Evolutionary conservation across 2,329 filamentous ascomycete genomes (phyloP).

Genomic region (Paracamarosporium sp.): DNA sequence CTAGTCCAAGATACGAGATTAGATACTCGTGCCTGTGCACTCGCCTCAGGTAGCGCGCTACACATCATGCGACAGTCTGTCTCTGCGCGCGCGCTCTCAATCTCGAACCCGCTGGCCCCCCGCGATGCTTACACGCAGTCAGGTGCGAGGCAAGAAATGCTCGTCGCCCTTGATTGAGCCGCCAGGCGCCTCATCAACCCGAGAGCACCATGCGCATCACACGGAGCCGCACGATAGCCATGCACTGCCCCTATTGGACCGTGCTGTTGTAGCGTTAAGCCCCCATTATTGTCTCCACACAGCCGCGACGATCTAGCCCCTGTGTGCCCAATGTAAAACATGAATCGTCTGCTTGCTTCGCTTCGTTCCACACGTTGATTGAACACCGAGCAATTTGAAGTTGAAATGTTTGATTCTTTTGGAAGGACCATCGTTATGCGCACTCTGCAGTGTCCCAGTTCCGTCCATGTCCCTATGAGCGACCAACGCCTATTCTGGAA

Average conservation of each 20-base stretch:
- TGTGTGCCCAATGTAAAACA: conserved; percentile 1
- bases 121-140: background rate
- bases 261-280: background rate
- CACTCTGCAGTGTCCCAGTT: conserved; percentile 35
- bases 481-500: conserved; percentile 45
- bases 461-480: conserved; percentile 39
- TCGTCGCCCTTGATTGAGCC: background rate
- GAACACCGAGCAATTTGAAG: background rate
- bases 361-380: background rate
- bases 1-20: background rate
- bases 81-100: background rate
- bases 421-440: conserved; percentile 44
- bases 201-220: background rate
- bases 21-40: background rate
- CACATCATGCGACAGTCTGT: background rate
- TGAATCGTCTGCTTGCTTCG: background rate
- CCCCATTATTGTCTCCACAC: background rate
- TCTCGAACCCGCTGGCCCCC: background rate
- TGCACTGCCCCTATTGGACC: conserved; percentile 2
- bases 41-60: background rate
- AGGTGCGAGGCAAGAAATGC: background rate
- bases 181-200: background rate
- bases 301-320: background rate
- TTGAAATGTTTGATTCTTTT: conserved; percentile 28
- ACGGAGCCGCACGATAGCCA: background rate